Evolutionary conservation across 257 asterid species (phyloP).

Genomic region (Datura wrightii): DNA sequence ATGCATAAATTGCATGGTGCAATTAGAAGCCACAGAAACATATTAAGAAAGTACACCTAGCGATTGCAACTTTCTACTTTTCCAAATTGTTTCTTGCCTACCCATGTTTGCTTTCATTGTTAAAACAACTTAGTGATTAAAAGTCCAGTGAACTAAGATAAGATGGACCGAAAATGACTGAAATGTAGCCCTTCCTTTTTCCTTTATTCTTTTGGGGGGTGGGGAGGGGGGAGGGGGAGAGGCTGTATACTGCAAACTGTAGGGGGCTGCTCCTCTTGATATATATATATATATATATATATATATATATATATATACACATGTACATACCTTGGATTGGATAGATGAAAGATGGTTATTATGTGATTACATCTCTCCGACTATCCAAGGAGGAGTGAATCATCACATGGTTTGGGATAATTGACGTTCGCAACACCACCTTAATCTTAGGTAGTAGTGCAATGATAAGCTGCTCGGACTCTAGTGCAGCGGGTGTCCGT

Average conservation of each 20-base stretch:
- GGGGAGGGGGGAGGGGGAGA: background rate
- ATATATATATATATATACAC: background rate
- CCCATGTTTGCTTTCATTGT: background rate
- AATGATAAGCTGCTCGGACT: background rate
- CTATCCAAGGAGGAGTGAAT: background rate
- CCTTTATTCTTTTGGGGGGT: background rate
- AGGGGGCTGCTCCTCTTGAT: background rate
- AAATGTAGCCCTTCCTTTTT: background rate
- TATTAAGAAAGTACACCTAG: background rate
- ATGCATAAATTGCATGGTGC: background rate
- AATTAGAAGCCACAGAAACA: background rate
- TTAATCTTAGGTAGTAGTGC: background rate
- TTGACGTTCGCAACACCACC: background rate
- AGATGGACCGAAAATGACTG: background rate
- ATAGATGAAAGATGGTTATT: background rate
- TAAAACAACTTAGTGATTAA: background rate
- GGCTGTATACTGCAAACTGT: background rate
- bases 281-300: too few species aligned
- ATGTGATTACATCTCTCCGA: background rate
- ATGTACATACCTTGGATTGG: background rate
- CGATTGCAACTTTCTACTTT: background rate
- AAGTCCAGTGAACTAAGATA: background rate
- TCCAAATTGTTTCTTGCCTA: background rate
- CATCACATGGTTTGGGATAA: background rate
- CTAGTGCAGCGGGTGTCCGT: background rate